phyloP scores from a whole-genome alignment of 1,139 yeast genomes.

The Pichia sp. region DNA sequence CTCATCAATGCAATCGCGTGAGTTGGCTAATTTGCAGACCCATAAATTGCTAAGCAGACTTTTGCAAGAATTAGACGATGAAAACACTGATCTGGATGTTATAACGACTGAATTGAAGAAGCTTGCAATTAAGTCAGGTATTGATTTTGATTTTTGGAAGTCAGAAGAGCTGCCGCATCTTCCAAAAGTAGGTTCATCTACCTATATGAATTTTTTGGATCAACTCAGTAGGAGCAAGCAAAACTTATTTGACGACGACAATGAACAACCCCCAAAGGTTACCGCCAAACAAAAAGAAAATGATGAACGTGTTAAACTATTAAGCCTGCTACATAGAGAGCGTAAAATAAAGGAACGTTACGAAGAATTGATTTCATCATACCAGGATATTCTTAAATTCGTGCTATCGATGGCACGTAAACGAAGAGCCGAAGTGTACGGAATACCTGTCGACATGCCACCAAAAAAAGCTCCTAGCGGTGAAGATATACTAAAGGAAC shows the following conservation, averaged over 20 bases:
- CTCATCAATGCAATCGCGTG: constrained; percentile 3
- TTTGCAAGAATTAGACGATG: constrained; percentile 24
- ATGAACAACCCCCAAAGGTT: too few species aligned
- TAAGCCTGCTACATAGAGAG: constrained; percentile 19
- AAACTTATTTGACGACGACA: too few species aligned
- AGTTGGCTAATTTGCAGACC: constrained; percentile 9
- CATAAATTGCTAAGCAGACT: constrained; percentile 20
- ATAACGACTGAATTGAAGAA: constrained; percentile 14
- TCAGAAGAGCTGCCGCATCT: too few species aligned
- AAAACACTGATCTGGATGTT: constrained; percentile 18
- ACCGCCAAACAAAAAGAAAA: too few species aligned
- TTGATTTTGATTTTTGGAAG: constrained; percentile 14
- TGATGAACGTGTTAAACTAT: constrained; percentile 2
- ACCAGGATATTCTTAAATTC: constrained; percentile 7
- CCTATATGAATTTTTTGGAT: too few species aligned
- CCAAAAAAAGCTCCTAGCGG: background rate
- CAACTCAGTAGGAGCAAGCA: too few species aligned
- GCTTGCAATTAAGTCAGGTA: constrained; percentile 11
- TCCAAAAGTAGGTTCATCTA: too few species aligned
- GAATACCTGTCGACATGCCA: constrained; percentile 2
- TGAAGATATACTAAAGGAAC: too few species aligned
- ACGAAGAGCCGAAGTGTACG: constrained; percentile 9
- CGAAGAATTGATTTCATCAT: constrained; percentile 17
- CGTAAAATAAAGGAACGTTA: constrained; percentile 20
- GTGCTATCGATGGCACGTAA: constrained; percentile 1